Evolutionary conservation across 228 moss, liverwort and hornwort genomes (phyloP).

Genomic region (Sphagnum fallax): DNA sequence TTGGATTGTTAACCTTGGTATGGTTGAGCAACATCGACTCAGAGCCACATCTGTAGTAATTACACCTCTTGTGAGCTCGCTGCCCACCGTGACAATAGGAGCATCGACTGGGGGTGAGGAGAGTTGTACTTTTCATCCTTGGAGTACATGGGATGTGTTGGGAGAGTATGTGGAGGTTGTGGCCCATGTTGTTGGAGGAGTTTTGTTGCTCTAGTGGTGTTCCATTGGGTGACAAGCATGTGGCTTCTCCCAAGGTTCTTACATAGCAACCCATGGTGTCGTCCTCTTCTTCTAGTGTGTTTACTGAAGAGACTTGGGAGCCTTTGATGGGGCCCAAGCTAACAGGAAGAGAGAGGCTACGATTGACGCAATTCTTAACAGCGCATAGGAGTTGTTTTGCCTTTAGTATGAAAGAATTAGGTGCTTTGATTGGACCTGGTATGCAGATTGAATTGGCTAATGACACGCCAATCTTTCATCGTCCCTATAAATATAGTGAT

Average conservation of each 20-base stretch:
- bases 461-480: neutral
- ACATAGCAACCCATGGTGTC: neutral
- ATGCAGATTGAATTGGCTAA: neutral
- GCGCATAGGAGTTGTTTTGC: conserved; percentile 4
- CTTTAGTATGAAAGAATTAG: neutral
- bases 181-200: no score
- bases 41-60: no score
- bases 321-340: neutral
- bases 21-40: neutral
- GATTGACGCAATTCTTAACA: no score
- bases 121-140: no score
- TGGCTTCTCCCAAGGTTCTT: neutral
- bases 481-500: neutral
- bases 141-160: no score
- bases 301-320: neutral
- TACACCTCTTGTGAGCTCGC: no score
- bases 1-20: neutral
- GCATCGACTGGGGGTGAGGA: no score
- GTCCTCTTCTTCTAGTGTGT: neutral
- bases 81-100: no score
- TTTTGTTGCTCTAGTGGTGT: no score
- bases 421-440: neutral
- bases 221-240: no score
- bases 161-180: no score
- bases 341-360: neutral